Evolutionary conservation across 2,329 filamentous ascomycete species (phyloP), one percentile per base, ranked within the genome.

Genomic region (Fusarium sambucinum): DNA sequence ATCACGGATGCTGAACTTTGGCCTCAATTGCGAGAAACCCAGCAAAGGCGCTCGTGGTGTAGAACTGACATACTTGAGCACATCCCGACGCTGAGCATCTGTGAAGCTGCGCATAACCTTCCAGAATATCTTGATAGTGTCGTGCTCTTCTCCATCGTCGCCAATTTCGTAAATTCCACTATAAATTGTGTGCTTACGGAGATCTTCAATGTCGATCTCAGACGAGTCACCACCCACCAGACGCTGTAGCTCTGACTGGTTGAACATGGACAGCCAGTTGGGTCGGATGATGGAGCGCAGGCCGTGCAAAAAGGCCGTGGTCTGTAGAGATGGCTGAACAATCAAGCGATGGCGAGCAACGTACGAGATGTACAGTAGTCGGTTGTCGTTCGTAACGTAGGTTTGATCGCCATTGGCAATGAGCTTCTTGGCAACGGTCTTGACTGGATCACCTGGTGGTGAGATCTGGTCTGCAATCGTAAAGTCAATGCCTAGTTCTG

Each of bases 221-320:
- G 90, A 90, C 29, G 89, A 90, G 72, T 97, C 94, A 42, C 96
- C 96, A 54, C 94, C 93, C 17, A 99, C 92, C 8, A 99, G 89
- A 2, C 93, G 96, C 80, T 98, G 96, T 6, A 99, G 86, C 78
- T 99, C 96, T 5, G 89, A 89, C 77, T 97, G 95, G 78, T 99
- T 99, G 84, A 99, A 99, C 96, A 99, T 98, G 73, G 91, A 94
- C 6, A 99, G 86, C 96, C 96, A 99, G 5, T 89, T 88, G 0
- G 95, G 94, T 60, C 94, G 91, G 69, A 99, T 96, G 75, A 99
- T 97, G 68, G 90, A 86, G 23, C 92, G 89, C 2, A 99, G 87
- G 0, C 96, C 96, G 57, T 89, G 89, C 10, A 99, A 86, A 77
- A 99, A 99, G 2, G 94, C 93, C 23, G 89, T 86, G 1, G 94